Evolutionary conservation across 2,329 filamentous ascomycete species (phyloP).

Genomic region (Xylaria sp.): DNA sequence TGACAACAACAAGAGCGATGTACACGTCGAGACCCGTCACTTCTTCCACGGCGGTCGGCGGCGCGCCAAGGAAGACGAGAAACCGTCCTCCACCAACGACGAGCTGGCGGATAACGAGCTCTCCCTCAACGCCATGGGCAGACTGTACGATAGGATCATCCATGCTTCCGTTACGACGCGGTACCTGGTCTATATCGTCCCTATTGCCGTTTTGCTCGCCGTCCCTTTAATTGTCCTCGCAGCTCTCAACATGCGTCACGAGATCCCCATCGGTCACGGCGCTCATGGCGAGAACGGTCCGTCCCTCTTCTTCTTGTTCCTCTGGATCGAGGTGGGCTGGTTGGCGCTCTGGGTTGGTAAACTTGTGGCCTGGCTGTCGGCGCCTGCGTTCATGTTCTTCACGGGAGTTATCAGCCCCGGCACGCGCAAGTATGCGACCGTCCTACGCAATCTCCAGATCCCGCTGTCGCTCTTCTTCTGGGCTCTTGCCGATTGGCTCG

Average conservation of each 20-base stretch:
- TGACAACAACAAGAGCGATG: conserved; percentile 24
- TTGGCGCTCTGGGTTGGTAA: conserved; percentile 62
- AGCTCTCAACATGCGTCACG: conserved; percentile 37
- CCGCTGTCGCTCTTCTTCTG: conserved; percentile 65
- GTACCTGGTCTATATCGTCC: conserved; percentile 63
- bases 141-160: conserved; percentile 59
- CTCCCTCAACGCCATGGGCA: conserved; percentile 59
- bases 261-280: conserved; percentile 36
- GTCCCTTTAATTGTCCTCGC: conserved; percentile 55
- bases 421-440: conserved; percentile 63
- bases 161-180: conserved; percentile 58
- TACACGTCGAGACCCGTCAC: conserved; percentile 43
- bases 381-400: conserved; percentile 61
- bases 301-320: conserved; percentile 55
- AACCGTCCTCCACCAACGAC: conserved; percentile 36
- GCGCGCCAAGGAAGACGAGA: conserved; percentile 38
- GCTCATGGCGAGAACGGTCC: conserved; percentile 35
- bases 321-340: conserved; percentile 67
- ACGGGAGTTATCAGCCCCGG: conserved; percentile 64
- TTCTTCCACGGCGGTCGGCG: conserved; percentile 46
- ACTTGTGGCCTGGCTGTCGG: conserved; percentile 55
- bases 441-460: conserved; percentile 59
- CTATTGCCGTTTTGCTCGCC: conserved; percentile 56
- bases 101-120: conserved; percentile 47
- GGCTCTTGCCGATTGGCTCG: conserved; percentile 57